Base-by-base conservation (phyloP, 306 rosid species). In the Cicer cuneatum region DNA sequence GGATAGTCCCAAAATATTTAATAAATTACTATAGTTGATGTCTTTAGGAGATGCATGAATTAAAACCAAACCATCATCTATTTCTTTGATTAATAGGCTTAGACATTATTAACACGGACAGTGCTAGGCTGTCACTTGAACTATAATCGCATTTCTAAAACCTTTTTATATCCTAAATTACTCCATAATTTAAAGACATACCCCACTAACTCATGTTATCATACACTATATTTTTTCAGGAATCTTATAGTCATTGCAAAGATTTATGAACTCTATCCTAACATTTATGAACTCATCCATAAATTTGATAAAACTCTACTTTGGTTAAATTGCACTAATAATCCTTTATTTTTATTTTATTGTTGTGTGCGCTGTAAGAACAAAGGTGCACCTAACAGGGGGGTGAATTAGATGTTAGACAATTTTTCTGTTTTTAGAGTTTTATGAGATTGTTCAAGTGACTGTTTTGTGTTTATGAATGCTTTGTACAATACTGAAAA, bases 181-280 rank as follows among this genome's bases (percentile, higher is more conserved):
- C 62, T 80, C 69, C 81, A 85, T 85, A 48, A 81, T 84, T 87
- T 68, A 53, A 56, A 75, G 64, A 59, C 16, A 51, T 80, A 61
- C 87, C 90, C 90, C 90, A 87, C 92, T 18, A 60, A 75, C 75
- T 69, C 81, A 73, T 65, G 75, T 66, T 63, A 53, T 75, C 72
- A 69, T 80, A 60, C 70, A 33, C 71, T 75, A 69, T 49, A 62
- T 80, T 68, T 11, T 51, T 71, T 53, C 63, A 18, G 39, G 29
- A 66, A 74, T 68, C 58, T 58, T 74, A 33, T 40, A 69, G 81
- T 75, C 81, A 48, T 13, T 78, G 39, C 39, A 60, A 77, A 38
- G 14, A 47, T 51, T 29, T 29, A 29, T 29, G 35, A 29, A 29
- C 38, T 43, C 63, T 82, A 51, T 70, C 53, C 2, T 33, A 42